Evolutionary conservation across 176 grass and related monocot genomes (phyloP).

Genomic region (Triticum timopheevii): DNA sequence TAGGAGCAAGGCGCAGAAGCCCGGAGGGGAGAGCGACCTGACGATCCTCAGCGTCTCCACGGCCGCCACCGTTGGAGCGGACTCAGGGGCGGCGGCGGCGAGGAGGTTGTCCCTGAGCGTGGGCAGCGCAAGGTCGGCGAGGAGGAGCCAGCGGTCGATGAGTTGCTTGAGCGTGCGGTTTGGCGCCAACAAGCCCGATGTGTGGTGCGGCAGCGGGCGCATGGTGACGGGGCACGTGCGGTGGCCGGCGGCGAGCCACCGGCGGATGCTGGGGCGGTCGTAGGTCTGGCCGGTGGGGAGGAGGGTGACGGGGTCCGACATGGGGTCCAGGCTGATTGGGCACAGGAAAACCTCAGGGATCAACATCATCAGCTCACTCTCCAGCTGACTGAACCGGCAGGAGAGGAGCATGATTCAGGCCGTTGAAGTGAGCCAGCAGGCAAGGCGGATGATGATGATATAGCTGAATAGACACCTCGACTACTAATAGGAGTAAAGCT

Average conservation of each 20-base stretch:
- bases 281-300: constrained; percentile 29
- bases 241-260: constrained; percentile 34
- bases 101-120: constrained; percentile 26
- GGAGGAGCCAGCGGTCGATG: constrained; percentile 29
- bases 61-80: background rate
- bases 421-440: no score
- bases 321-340: constrained; percentile 33
- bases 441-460: background rate
- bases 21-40: constrained; percentile 20
- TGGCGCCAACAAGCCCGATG: background rate
- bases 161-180: constrained; percentile 39
- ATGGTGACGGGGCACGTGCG: constrained; percentile 40
- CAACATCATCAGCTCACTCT: background rate
- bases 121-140: background rate
- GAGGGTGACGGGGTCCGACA: constrained; percentile 19
- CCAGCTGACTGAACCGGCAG: background rate
- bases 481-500: background rate
- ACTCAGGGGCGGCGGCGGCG: no score
- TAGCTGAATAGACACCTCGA: background rate
- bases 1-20: constrained; percentile 45
- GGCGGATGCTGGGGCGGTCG: constrained; percentile 19
- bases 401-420: background rate
- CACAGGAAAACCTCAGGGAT: constrained; percentile 34
- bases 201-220: constrained; percentile 14
- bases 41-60: constrained; percentile 37